Evolutionary conservation across 2,329 filamentous ascomycete species (phyloP), one percentile per base, ranked within the genome.

Genomic region (Didymellaceae sp.): DNA sequence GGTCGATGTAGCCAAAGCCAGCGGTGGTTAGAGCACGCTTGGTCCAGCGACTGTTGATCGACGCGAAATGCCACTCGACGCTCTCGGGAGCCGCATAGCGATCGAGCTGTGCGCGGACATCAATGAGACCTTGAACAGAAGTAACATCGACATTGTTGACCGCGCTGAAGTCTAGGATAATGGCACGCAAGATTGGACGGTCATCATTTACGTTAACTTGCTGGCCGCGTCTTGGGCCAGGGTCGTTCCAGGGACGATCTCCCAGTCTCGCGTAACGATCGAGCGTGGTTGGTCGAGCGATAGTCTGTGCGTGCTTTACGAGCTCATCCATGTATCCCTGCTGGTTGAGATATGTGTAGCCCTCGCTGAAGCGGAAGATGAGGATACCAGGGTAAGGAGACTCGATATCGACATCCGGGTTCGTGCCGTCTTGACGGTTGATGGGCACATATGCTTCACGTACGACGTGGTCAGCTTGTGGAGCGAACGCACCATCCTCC

Each of bases 1-100:
- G 76, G 1, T 85, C 84, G 7, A 70, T 54, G 47, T 88, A 91
- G 1, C 93, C 93, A 66, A 97, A 97, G 10, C 93, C 93, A 18
- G 89, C 93, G 2, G 89, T 85, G 4, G 87, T 88, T 33, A 97
- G 85, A 4, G 90, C 92, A 24, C 91, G 88, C 78, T 96, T 96
- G 18, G 91, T 92, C 92, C 93, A 97, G 46, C 89, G 84, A 78
- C 94, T 97, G 76, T 87, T 91, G 77, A 97, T 89, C 74, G 86
- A 88, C n/a, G 92, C 90, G 57, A 97, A 87, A 74, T 97, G 94
- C 92, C 93, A 97, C 71, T 97, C 91, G 4, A 97, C 92, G 2
- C 82, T 80, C 16, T 91, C 86, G 0, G 93, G 93, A 0, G 87
- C 74, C 1, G 91, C 84, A 68, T 96, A 96, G 16, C 86, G 82